These are phyloP conservation scores for Nicotiana otophora DNA, from an alignment of 257 asterid genomes.

Conservation along the genomic window DNA sequence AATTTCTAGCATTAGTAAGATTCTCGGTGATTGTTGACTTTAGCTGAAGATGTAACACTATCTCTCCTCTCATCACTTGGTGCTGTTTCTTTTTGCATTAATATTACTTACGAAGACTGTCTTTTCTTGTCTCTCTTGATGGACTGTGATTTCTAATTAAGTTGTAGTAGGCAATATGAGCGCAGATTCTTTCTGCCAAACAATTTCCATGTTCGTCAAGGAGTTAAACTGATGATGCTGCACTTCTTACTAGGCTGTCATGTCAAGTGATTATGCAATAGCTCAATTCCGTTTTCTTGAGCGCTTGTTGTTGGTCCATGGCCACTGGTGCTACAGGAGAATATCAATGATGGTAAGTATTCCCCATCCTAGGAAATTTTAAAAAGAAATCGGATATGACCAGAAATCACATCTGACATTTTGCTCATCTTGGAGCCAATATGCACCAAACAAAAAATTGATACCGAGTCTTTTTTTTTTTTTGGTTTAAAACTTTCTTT, in stretches of 20 bases:
- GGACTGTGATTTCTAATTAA: neutral
- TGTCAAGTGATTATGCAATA: slow-evolving; percentile 88
- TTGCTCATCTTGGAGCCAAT: neutral
- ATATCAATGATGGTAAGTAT: slow-evolving; percentile 81
- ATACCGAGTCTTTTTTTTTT: neutral
- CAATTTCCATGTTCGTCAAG: neutral
- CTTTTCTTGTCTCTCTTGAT: neutral
- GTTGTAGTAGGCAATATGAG: neutral
- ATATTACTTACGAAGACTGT: neutral
- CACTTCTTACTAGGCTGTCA: slow-evolving; percentile 63
- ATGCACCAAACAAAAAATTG: neutral
- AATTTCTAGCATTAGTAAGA: neutral
- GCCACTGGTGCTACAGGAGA: slow-evolving; percentile 99
- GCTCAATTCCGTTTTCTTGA: slow-evolving; percentile 94
- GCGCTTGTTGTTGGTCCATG: slow-evolving; percentile 86
- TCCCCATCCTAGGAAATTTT: neutral
- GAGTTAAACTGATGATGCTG: slow-evolving; percentile 9
- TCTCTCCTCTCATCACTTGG: neutral
- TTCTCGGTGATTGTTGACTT: neutral
- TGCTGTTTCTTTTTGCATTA: neutral
- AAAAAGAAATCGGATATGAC: neutral
- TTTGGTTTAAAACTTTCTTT: neutral
- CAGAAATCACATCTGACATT: neutral
- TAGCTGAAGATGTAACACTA: neutral
- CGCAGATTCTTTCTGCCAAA: neutral